These are phyloP conservation scores for Candida gigantensis DNA, from an alignment of 1,139 yeast species.

Conservation along the genomic window DNA sequence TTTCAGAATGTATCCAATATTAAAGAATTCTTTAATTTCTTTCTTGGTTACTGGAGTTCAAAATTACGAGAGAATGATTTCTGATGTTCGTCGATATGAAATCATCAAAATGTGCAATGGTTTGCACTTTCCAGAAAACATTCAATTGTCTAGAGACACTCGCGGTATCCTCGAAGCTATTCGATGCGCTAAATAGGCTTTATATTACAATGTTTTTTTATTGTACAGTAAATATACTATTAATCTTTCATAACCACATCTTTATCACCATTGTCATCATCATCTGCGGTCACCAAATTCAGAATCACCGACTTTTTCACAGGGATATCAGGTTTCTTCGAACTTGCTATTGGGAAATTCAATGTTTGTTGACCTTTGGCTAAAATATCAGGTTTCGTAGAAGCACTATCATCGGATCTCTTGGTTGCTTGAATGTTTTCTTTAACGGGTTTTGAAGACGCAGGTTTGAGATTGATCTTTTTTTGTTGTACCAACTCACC, in stretches of 20 bases:
- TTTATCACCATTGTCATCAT: conserved; percentile 14
- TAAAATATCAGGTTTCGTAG: conserved; percentile 16
- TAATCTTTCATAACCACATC: conserved; percentile 23
- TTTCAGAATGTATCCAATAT: conserved; percentile 11
- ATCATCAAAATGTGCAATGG: conserved; percentile 28
- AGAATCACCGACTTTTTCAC: conserved; percentile 37
- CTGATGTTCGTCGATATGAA: conserved; percentile 33
- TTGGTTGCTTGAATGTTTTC: conserved; percentile 11
- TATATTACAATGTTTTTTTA: not conserved
- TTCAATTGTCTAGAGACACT: conserved; percentile 27
- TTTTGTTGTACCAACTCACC: conserved; percentile 52
- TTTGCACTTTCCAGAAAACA: conserved; percentile 26
- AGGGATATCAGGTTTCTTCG: conserved; percentile 16
- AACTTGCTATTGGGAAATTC: conserved; percentile 20
- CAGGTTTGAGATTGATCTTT: conserved; percentile 34
- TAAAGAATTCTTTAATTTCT: conserved; percentile 13
- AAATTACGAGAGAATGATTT: conserved; percentile 32
- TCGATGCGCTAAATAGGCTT: conserved; percentile 13
- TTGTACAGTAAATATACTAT: conserved; percentile 3
- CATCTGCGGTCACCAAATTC: conserved; percentile 31
- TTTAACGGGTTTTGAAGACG: not conserved
- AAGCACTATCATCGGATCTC: conserved; percentile 6
- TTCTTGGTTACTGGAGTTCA: conserved; percentile 34
- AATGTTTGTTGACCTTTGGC: conserved; percentile 44
- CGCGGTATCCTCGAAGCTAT: conserved; percentile 35